Conservation (phyloP, 495 filamentous ascomycete species). For the Aspergillus olivimuriae region DNA sequence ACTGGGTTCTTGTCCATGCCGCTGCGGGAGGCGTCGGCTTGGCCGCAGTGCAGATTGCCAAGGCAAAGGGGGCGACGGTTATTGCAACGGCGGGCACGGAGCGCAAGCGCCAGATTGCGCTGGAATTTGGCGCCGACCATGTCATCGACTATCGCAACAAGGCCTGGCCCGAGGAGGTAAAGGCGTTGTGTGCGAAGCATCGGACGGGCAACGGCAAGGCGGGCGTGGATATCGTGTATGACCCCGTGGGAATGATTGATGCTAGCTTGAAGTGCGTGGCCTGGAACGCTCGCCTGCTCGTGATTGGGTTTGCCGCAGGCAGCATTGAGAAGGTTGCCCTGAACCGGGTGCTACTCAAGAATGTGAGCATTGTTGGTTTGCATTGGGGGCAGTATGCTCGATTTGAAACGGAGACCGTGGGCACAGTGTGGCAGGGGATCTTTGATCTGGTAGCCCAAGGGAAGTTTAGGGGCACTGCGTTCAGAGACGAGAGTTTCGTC, state of each 20-base stretch:
- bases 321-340: constrained; percentile 85
- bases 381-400: constrained; percentile 85
- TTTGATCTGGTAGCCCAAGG: constrained; percentile 68
- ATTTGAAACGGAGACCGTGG: constrained; percentile 64
- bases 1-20: constrained; percentile 87
- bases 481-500: constrained; percentile 72
- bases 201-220: constrained; percentile 54
- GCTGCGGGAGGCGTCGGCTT: constrained; percentile 89
- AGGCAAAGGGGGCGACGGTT: constrained; percentile 82
- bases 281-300: constrained; percentile 83
- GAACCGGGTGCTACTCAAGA: constrained; percentile 91
- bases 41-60: constrained; percentile 89
- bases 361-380: constrained; percentile 81
- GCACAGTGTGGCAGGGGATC: constrained; percentile 73
- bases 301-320: constrained; percentile 88
- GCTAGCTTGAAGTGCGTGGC: constrained; percentile 77
- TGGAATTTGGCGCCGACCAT: constrained; percentile 76
- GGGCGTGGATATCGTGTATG: constrained; percentile 86
- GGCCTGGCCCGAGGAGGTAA: constrained; percentile 71
- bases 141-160: constrained; percentile 67
- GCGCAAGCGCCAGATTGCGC: constrained; percentile 73
- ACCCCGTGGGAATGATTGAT: constrained; percentile 84
- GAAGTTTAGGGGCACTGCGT: constrained; percentile 77
- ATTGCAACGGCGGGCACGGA: constrained; percentile 78
- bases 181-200: constrained; percentile 49